Percentiles rank a stretch among this genome's conserved stretches.
These are phyloP conservation scores for Prunus salicina DNA, from an alignment of 306 rosid species.

Conservation along the genomic window DNA sequence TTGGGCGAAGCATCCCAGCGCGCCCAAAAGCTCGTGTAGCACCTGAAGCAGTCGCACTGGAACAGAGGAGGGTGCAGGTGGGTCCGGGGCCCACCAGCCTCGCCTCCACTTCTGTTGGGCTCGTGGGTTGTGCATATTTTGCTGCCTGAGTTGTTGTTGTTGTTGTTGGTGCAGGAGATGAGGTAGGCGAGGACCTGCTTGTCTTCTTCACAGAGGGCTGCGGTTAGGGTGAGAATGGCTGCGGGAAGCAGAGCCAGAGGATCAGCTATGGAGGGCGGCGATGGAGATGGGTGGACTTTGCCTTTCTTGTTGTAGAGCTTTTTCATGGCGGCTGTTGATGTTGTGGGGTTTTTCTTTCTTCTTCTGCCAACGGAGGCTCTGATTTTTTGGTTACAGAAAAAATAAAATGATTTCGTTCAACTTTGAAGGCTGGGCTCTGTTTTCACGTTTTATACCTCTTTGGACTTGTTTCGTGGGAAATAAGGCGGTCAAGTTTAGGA, in stretches of 20 bases:
- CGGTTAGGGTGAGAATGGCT: conserved; percentile 10
- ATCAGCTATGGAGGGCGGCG: conserved; percentile 19
- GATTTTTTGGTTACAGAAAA: neutral
- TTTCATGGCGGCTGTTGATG: conserved; percentile 17
- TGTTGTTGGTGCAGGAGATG: conserved; percentile 24
- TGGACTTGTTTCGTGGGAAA: neutral
- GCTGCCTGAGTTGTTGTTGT: neutral
- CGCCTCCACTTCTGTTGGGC: no score
- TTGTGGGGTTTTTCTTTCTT: neutral
- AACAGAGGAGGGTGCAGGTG: neutral
- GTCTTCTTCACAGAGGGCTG: conserved; percentile 26
- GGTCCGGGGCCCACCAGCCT: neutral
- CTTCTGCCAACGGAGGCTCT: neutral
- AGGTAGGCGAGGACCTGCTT: conserved; percentile 36
- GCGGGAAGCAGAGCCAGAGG: conserved; percentile 29
- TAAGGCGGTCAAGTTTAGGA: neutral
- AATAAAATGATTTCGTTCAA: neutral
- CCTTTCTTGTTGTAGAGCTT: conserved; percentile 38
- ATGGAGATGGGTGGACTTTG: conserved; percentile 29
- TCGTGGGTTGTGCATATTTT: neutral
- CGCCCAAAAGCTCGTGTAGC: conserved; percentile 39
- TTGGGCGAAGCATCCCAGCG: conserved; percentile 39
- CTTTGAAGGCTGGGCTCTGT: neutral
- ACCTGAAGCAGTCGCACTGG: conserved; percentile 34
- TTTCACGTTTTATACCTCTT: neutral